Evolutionary conservation across 495 filamentous ascomycete genomes (phyloP).

Genomic region (Pyrenula massariospora): DNA sequence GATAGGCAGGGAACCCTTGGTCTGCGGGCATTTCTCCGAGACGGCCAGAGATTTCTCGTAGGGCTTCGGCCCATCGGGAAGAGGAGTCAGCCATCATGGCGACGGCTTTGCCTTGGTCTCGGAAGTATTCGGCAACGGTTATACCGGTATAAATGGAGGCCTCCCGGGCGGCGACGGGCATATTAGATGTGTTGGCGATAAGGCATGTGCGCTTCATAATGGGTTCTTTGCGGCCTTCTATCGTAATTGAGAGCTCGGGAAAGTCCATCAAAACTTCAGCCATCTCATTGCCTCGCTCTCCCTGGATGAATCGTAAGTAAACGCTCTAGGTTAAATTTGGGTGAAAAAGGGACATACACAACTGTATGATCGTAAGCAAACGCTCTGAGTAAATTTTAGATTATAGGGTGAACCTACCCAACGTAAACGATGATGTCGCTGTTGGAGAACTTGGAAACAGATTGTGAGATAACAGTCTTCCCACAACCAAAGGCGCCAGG

Average conservation of each 20-base stretch:
- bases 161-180: slow-evolving; percentile 97
- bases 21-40: slow-evolving; percentile 99
- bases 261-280: slow-evolving; percentile 99
- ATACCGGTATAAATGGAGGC: slow-evolving; percentile 99
- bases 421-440: slow-evolving; percentile 98
- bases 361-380: too few relatives aligned
- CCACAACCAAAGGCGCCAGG: slow-evolving; percentile 98
- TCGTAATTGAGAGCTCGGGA: slow-evolving; percentile 82
- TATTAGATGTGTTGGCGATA: slow-evolving; percentile 99
- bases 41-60: slow-evolving; percentile 98
- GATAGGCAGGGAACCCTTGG: slow-evolving; percentile 97
- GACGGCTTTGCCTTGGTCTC: slow-evolving; percentile 94
- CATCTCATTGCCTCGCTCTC: slow-evolving; percentile 99
- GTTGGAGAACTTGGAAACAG: slow-evolving; percentile 98
- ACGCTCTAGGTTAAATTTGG: too few relatives aligned
- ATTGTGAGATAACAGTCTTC: slow-evolving; percentile 98
- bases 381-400: too few relatives aligned
- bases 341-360: too few relatives aligned
- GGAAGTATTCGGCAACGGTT: slow-evolving; percentile 95
- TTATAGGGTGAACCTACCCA: too few relatives aligned
- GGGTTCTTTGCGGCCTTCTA: slow-evolving; percentile 86
- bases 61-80: slow-evolving; percentile 95
- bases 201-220: slow-evolving; percentile 99
- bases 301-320: slow-evolving; percentile 13
- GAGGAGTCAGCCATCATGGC: slow-evolving; percentile 99